Evolutionary conservation across 192 early-diverging fungal genomes (phyloP).

Genomic region (Coemansia sp.): DNA sequence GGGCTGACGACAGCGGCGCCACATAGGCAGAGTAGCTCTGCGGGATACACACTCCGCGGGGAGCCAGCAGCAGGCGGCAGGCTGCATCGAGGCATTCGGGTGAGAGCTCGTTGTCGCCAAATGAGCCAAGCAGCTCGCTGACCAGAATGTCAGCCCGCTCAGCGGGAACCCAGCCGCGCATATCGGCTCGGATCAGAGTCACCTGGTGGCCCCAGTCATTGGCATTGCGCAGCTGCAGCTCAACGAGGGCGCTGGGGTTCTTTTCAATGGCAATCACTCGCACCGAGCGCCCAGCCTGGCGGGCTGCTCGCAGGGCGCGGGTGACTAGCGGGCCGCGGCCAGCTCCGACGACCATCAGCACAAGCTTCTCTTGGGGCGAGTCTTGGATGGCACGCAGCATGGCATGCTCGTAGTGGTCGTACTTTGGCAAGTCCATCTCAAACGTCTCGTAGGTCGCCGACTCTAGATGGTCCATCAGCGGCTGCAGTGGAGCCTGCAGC

Average conservation of each 20-base stretch:
- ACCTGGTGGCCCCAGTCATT: slow-evolving; percentile 79
- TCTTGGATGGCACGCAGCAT: slow-evolving; percentile 61
- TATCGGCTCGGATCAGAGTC: slow-evolving; percentile 81
- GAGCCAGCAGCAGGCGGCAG: slow-evolving; percentile 61
- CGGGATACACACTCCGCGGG: slow-evolving; percentile 89
- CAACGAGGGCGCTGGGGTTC: slow-evolving; percentile 93
- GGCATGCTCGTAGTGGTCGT: slow-evolving; percentile 83
- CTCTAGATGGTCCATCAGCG: slow-evolving; percentile 93
- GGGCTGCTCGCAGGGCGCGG: slow-evolving; percentile 77
- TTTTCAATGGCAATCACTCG: slow-evolving; percentile 90
- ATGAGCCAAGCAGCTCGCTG: slow-evolving; percentile 93
- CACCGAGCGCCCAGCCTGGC: slow-evolving; percentile 58
- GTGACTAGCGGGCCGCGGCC: slow-evolving; percentile 94
- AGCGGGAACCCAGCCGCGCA: slow-evolving; percentile 77
- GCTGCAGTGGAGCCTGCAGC: slow-evolving; percentile 81
- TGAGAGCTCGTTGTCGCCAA: slow-evolving; percentile 99
- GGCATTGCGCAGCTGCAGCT: slow-evolving; percentile 70
- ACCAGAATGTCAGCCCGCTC: slow-evolving; percentile 88
- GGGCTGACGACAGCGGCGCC: slow-evolving; percentile 84
- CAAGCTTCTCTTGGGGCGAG: slow-evolving; percentile 22
- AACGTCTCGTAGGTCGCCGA: slow-evolving; percentile 94
- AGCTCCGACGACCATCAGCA: slow-evolving; percentile 92
- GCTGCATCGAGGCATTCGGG: slow-evolving; percentile 97
- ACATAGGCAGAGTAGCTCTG: slow-evolving; percentile 78
- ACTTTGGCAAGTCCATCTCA: slow-evolving; percentile 94